A percentile compares a stretch with the other conserved stretches of the same genome.
These are phyloP conservation scores for Arthroderma sp. DNA, from an alignment of 2,329 filamentous ascomycete genomes.

Conservation along the genomic window DNA sequence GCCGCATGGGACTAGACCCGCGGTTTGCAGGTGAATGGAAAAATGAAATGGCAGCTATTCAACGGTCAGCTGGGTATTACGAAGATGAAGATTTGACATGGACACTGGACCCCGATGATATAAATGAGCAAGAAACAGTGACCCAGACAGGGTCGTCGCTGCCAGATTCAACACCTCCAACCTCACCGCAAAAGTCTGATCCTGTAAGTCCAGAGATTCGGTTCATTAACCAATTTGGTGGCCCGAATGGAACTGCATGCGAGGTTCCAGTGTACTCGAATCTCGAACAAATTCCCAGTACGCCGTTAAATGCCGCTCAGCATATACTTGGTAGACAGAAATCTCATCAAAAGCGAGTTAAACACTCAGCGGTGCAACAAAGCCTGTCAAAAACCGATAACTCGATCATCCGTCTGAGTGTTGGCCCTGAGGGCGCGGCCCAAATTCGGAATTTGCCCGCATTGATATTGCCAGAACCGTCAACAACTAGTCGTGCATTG, in stretches of 20 bases:
- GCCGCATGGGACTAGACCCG: conserved; percentile 17
- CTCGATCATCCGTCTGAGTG: conserved; percentile 12
- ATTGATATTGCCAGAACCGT: not conserved
- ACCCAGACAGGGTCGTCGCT: not conserved
- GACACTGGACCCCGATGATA: conserved; percentile 3
- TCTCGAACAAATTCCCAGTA: not conserved
- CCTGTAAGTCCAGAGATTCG: not conserved
- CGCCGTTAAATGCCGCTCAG: conserved; percentile 6
- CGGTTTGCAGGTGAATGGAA: conserved; percentile 23
- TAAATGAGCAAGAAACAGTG: conserved; percentile 1
- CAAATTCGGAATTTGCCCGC: conserved; percentile 9
- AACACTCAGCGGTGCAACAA: not conserved
- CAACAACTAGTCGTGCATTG: not conserved
- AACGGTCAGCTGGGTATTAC: conserved; percentile 9
- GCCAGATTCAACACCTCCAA: not conserved
- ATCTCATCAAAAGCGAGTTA: not conserved
- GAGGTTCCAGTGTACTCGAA: not conserved
- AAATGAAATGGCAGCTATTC: conserved; percentile 13
- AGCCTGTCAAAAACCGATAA: conserved; percentile 1
- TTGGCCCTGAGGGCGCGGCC: conserved; percentile 14
- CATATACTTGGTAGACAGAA: conserved; percentile 7
- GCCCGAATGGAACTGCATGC: not conserved
- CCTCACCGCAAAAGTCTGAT: not conserved
- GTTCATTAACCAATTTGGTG: conserved; percentile 9
- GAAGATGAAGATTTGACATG: conserved; percentile 9